Evolutionary conservation across 768 basidiomycete genomes (phyloP).

Genomic region (Rhizopogon sp.): DNA sequence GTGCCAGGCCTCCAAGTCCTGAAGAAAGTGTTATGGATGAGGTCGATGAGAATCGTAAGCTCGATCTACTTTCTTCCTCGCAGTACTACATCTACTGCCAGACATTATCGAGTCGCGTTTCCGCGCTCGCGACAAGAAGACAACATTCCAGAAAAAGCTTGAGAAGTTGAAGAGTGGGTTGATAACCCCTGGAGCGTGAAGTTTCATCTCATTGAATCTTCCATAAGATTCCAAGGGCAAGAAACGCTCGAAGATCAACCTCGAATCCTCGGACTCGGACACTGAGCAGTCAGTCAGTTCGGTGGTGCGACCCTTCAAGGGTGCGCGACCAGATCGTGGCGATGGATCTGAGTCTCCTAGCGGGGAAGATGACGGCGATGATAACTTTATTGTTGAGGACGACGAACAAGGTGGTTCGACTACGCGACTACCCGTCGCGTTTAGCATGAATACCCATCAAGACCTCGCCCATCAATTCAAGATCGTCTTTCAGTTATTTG

Average conservation of each 20-base stretch:
- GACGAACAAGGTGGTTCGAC: conserved; percentile 35
- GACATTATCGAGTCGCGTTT: conserved; percentile 63
- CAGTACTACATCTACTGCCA: conserved; percentile 20
- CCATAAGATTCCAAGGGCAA: conserved; percentile 28
- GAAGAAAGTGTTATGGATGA: conserved; percentile 41
- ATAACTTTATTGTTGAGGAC: conserved; percentile 62
- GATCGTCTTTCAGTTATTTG: conserved; percentile 82
- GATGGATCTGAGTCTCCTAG: conserved; percentile 33
- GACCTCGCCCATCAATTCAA: conserved; percentile 80
- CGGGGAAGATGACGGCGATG: conserved; percentile 31
- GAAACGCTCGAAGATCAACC: conserved; percentile 34
- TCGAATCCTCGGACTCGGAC: conserved; percentile 28
- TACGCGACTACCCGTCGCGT: conserved; percentile 62
- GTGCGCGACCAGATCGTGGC: conserved; percentile 36
- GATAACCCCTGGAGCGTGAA: not conserved
- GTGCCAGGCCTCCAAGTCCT: conserved; percentile 35
- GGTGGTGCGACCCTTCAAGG: conserved; percentile 34
- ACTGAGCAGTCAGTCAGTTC: conserved; percentile 25
- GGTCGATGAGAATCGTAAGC: conserved; percentile 55
- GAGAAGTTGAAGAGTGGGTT: conserved; percentile 58
- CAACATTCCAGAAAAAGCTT: conserved; percentile 57
- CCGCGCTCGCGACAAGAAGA: conserved; percentile 54
- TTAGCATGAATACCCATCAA: conserved; percentile 77
- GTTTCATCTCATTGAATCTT: not conserved
- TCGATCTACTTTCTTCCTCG: conserved; percentile 1